phyloP scores from a whole-genome alignment of 768 basidiomycete genomes.

The Rickenella mellea region DNA sequence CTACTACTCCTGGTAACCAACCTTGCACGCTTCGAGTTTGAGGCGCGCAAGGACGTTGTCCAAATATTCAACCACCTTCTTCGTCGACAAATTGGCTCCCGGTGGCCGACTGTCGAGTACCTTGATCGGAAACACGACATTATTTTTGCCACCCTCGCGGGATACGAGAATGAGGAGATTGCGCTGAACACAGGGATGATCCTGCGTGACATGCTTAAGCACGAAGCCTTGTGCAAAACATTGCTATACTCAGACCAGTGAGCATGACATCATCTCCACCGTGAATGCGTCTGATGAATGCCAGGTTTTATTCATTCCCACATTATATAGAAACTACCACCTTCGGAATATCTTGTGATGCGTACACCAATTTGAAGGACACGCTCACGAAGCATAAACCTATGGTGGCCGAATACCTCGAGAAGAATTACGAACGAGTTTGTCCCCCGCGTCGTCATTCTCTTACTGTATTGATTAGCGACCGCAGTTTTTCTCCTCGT shows the following conservation, averaged over 20 bases:
- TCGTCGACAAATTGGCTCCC: conserved; percentile 83
- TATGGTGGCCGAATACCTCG: conserved; percentile 95
- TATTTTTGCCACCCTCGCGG: conserved; percentile 77
- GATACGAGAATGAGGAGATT: conserved; percentile 93
- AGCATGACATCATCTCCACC: conserved; percentile 22
- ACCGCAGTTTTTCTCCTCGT: conserved; percentile 86
- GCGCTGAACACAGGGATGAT: conserved; percentile 98
- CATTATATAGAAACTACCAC: conserved; percentile 96
- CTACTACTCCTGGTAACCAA: conserved; percentile 72
- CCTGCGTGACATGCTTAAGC: conserved; percentile 90
- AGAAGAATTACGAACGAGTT: conserved; percentile 94
- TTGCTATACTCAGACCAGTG: conserved; percentile 90
- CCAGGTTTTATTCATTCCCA: conserved; percentile 92
- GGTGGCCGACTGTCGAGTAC: conserved; percentile 96
- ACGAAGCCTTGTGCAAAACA: conserved; percentile 85
- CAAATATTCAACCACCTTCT: conserved; percentile 86
- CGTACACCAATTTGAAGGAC: conserved; percentile 96
- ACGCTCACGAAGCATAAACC: conserved; percentile 93
- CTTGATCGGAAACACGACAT: conserved; percentile 64
- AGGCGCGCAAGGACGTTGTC: conserved; percentile 79
- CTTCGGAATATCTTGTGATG: conserved; percentile 97
- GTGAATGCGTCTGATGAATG: conserved; percentile 3
- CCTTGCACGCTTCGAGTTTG: conserved; percentile 87
- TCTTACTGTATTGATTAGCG: not conserved
- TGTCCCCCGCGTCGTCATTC: conserved; percentile 16